Percentiles rank a stretch among this genome's conserved stretches.
These are phyloP conservation scores for Trypanosoma cruzi DNA, from an alignment of 208 protist species.

Conservation along the genomic window DNA sequence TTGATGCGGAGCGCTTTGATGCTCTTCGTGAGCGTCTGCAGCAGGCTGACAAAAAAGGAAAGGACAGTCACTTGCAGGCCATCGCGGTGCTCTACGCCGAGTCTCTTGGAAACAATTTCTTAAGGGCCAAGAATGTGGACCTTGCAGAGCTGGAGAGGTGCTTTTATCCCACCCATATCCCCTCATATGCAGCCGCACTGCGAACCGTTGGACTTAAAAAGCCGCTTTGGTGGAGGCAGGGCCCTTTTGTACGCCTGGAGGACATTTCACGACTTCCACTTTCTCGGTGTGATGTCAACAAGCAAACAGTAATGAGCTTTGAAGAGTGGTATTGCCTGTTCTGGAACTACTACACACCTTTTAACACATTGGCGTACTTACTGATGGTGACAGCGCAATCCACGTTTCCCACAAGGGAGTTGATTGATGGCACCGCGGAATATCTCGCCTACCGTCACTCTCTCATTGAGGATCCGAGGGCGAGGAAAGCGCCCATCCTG, in stretches of 20 bases:
- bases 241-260: conserved; percentile 67
- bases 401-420: conserved; percentile 64
- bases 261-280: conserved; percentile 87
- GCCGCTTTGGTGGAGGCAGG: conserved; percentile 73
- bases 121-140: conserved; percentile 53
- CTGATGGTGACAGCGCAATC: conserved; percentile 82
- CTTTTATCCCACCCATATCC: conserved; percentile 82
- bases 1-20: conserved; percentile 81
- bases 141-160: conserved; percentile 80
- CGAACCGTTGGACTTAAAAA: conserved; percentile 56
- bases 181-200: conserved; percentile 55
- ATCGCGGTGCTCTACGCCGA: conserved; percentile 87
- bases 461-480: conserved; percentile 59
- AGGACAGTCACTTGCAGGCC: conserved; percentile 74
- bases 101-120: conserved; percentile 72
- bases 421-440: conserved; percentile 72
- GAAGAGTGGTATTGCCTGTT: conserved; percentile 91
- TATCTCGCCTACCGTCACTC: conserved; percentile 78
- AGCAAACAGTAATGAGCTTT: conserved; percentile 63
- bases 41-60: conserved; percentile 62
- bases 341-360: conserved; percentile 89
- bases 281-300: conserved; percentile 67
- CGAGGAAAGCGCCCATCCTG: conserved; percentile 81
- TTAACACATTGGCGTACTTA: conserved; percentile 76
- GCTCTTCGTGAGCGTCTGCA: conserved; percentile 77